Conservation (phyloP, 75 land plant genomes). For the Sequoiadendron giganteum region DNA sequence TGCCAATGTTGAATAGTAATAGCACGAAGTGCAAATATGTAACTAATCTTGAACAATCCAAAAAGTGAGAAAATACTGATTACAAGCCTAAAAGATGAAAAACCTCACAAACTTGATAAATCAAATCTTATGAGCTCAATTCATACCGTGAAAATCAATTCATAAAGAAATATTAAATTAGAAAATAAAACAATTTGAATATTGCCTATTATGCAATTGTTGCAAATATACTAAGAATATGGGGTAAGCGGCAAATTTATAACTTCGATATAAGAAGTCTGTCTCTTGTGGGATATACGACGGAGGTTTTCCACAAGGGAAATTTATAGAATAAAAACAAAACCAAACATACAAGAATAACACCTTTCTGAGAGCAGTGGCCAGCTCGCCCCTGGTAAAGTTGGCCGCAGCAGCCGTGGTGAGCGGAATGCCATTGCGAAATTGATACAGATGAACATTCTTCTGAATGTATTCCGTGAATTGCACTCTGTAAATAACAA, state of each 20-base stretch:
- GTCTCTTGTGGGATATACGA: not conserved
- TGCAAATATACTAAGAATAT: not conserved
- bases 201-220: not conserved
- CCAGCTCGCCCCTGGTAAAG: slow-evolving; percentile 85
- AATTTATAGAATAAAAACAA: not conserved
- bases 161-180: too few species aligned
- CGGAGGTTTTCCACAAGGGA: not conserved
- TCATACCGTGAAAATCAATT: too few species aligned
- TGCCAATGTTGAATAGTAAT: not conserved
- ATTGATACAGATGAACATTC: slow-evolving; percentile 80
- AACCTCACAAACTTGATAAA: too few species aligned
- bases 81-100: not conserved
- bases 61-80: not conserved
- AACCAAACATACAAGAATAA: not conserved
- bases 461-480: slow-evolving; percentile 95
- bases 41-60: not conserved
- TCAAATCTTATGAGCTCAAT: too few species aligned
- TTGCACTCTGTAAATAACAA: slow-evolving; percentile 53
- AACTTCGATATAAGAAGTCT: not conserved
- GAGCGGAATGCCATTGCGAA: slow-evolving; percentile 83
- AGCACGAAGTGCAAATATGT: not conserved
- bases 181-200: too few species aligned
- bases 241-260: too few species aligned
- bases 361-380: slow-evolving; percentile 88
- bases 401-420: slow-evolving; percentile 90